Evolutionary conservation across 306 rosid species (phyloP), one percentile per base, ranked within the genome.

Genomic region (Casuarina cunninghamiana): DNA sequence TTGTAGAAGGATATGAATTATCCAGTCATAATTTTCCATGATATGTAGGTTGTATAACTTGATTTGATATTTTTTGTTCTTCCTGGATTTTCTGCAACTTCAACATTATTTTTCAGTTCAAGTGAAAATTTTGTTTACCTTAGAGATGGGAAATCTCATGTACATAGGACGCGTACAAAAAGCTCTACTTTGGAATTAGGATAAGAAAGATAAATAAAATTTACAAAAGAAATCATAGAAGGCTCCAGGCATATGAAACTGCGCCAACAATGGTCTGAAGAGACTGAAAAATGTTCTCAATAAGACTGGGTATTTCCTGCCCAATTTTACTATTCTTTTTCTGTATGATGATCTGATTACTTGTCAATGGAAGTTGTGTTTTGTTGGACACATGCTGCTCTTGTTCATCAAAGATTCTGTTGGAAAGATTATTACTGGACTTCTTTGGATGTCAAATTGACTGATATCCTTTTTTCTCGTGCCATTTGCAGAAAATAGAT

Each of bases 401-500:
- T 63, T 58, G 16, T 5, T 38, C 42, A 42, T 8, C 9, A 21
- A 39, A 8, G 7, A 42, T n/a, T 41, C 49, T 42, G 17, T 41
- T 66, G 35, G 35, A 17, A 66, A 66, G 8, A 12, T 41, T 32
- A n/a, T 66, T 41, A 49, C 12, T 10, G 71, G 11, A 66, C 42
- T 66, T 35, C 42, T 66, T 16, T 17, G 71, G 15, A 66, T 66
- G 50, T 16, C 38, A 63, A 54, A 39, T 63, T 63, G n/a, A 63
- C 69, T 37, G 12, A 38, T 63, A 63, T 63, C 44, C 32, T 7
- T 17, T 66, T 66, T 41, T 17, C 49, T 66, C 3, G 35, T n/a
- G 48, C 2, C 71, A 39, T 87, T 65, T 51, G 16, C 90, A 95
- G 98, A 95, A 95, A 88, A 80, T 95, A 79, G 96, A 95, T 68